Base-by-base conservation (phyloP, 2,329 filamentous ascomycete genomes). In the Teratosphaeria nubilosa region DNA sequence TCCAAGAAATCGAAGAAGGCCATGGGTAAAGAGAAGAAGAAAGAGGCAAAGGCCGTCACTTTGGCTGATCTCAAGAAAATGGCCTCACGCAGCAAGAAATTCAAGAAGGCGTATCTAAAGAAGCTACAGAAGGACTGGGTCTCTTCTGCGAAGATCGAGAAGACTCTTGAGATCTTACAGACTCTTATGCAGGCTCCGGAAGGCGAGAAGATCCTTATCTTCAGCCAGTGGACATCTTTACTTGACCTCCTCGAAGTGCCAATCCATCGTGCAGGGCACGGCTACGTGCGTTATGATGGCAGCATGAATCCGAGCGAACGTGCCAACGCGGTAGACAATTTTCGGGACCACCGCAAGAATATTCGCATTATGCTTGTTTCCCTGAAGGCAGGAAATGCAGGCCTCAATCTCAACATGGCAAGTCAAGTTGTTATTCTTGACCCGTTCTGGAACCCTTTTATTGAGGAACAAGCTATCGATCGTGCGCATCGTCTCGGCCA, bases 401-500 rank as follows among this genome's bases (percentile, higher is more conserved):
- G 91, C 1, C 81, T 96, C 52, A 96, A 96, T 68, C 80, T 96
- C 24, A 89, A 87, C 45, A 83, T 85, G 20, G 91, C 91, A 0
- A 90, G 86, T 1, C 86, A 90, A 62, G 89, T 96, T 64, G 90
- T 96, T 71, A 88, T 96, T 63, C 84, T 95, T 69, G 91, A 96
- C 69, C 91, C 91, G 0, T 95, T 95, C 75, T 96, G 90, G 90
- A 96, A 96, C 63, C 91, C 91, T 0, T 95, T 87, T 69, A 87
- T 95, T 54, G 91, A 96, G 74, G 90, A 91, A 73, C 91, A 96
- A 74, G 91, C 91, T 3, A 86, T 96, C 55, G 91, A 95, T 70
- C 87, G 91, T 24, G 89, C 91, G 2, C 87, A 96, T 72, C 87
- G 91, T 10, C 91, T 96, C 64, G 91, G 91, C 0, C 91, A 96